phyloP scores from a whole-genome alignment of 495 filamentous ascomycete genomes.

The Neurospora intermedia region DNA sequence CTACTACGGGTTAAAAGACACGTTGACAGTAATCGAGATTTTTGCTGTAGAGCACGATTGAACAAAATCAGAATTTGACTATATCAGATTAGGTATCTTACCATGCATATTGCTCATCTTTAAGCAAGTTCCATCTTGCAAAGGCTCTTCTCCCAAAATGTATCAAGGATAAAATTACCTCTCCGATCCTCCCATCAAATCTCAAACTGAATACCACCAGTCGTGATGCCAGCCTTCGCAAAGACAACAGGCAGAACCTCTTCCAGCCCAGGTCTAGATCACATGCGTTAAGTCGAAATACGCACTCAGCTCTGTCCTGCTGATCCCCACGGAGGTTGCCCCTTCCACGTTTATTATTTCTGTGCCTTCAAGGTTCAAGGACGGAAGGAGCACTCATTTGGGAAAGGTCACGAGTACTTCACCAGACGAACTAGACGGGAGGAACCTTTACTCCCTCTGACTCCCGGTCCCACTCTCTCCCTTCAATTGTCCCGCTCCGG shows the following conservation, averaged over 20 bases:
- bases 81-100: neutral
- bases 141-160: neutral
- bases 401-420: neutral
- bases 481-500: too few species aligned
- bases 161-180: neutral
- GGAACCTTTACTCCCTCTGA: neutral
- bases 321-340: neutral
- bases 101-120: too few species aligned
- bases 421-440: neutral
- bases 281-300: neutral
- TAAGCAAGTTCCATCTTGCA: neutral
- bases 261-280: neutral
- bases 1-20: neutral
- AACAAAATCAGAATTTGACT: neutral
- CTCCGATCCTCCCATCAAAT: neutral
- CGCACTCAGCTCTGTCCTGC: neutral
- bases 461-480: neutral
- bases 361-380: too few species aligned
- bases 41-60: neutral
- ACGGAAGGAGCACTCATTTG: neutral
- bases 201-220: neutral
- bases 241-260: neutral
- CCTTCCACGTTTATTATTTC: neutral
- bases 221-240: neutral
- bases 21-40: neutral